Conservation (phyloP, 352 stramenopile species). For the Globisporangium cystogenes region DNA sequence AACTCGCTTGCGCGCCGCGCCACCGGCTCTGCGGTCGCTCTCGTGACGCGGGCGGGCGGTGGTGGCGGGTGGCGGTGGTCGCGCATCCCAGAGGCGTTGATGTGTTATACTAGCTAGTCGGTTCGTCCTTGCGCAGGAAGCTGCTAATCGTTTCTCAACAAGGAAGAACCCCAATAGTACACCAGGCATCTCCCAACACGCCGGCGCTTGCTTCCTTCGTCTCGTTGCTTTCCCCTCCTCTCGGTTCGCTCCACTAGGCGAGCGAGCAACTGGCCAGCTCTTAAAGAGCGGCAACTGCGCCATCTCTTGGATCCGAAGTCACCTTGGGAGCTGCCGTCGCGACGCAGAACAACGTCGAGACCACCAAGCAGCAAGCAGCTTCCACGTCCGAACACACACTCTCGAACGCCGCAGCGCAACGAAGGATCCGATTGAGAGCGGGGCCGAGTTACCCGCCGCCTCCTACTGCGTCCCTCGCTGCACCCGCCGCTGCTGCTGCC, state of each 20-base stretch:
- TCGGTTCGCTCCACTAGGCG: too few species aligned
- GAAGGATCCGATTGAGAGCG: background rate
- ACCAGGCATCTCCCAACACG: conserved; percentile 39
- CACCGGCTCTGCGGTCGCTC: background rate
- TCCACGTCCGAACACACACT: too few species aligned
- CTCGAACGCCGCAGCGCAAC: background rate
- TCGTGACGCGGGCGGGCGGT: background rate
- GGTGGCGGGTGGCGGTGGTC: too few species aligned
- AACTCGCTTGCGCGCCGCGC: background rate
- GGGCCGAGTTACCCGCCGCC: too few species aligned
- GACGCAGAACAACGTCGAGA: too few species aligned
- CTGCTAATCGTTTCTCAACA: conserved; percentile 37
- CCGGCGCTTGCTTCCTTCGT: conserved; percentile 1
- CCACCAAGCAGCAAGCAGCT: too few species aligned
- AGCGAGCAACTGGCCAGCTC: too few species aligned
- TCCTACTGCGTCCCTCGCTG: too few species aligned
- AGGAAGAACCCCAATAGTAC: conserved; percentile 52
- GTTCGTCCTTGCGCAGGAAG: conserved; percentile 8
- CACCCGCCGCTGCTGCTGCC: too few species aligned
- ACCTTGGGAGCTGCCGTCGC: too few species aligned
- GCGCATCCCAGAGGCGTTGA: conserved; percentile 13
- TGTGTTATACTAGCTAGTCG: conserved; percentile 21
- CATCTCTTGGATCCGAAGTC: too few species aligned
- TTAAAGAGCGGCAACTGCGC: too few species aligned
- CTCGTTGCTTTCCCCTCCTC: background rate